Base-by-base conservation (phyloP, 805 yeast genomes). In the Saccharomyces mikatae region DNA sequence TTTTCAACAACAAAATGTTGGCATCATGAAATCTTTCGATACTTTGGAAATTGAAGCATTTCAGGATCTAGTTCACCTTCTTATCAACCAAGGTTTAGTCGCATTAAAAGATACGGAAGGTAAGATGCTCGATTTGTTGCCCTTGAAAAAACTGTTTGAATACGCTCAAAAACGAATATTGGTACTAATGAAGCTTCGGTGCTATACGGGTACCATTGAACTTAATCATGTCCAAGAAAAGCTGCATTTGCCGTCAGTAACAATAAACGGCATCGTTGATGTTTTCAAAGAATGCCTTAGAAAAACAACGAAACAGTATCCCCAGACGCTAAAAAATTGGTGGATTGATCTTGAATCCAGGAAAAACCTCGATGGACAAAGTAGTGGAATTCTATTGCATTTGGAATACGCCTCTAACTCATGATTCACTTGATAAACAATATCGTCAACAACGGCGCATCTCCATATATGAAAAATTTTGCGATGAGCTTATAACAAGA, bases 281-380 rank as follows among this genome's bases (percentile, higher is more conserved):
- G 50, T 59, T 1, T 54, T 56, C 49, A 57, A 59, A 52, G 58
- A 54, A 31, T 24, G 55, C 14, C 54, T 57, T 10, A 51, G 54
- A 48, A 32, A n/a, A 11, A 10, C 54, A 29, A 28, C 48, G 9
- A 22, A 27, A 29, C 32, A 53, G 28, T 31, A 53, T 53, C 55
- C 57, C 11, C 21, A 36, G 6, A 9, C 41, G 11, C 49, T 60
- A 5, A 49, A 49, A 10, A 50, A 49, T 21, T 64, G 66, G 66
- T 64, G 62, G 59, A 57, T 64, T n/a, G 67, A 62, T 27, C 36
- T 55, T 6, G 57, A 57, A 17, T 8, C 13, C 24, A 36, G 17
- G 24, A 21, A 21, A 1, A 24, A 11, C 8, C 11, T 17, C 5
- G 22, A 36, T 1, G 44, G 4, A 13, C 44, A 36, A 17, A 21